A percentile compares a stretch with the other conserved stretches of the same genome.
phyloP scores from a whole-genome alignment of 2,329 filamentous ascomycete genomes.

The Mollisia scopiformis region DNA sequence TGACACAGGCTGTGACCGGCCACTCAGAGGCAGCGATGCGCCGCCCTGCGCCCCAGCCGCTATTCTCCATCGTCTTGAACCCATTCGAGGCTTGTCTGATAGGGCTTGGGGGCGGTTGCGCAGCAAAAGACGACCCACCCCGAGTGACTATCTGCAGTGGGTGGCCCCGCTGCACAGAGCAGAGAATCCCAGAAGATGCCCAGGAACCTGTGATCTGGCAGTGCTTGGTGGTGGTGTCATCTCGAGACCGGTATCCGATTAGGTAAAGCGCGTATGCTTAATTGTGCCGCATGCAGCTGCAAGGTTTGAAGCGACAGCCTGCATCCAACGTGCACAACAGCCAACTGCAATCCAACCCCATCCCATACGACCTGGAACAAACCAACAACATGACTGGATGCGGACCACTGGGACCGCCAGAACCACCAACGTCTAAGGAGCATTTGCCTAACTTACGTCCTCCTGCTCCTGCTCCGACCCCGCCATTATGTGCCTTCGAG shows the following conservation, averaged over 20 bases:
- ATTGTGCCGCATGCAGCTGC: background rate
- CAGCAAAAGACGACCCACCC: background rate
- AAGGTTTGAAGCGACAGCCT: background rate
- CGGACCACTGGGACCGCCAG: too few species aligned
- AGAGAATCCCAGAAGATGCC: too few species aligned
- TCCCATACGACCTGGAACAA: too few species aligned
- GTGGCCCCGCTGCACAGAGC: background rate
- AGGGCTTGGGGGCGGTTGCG: background rate
- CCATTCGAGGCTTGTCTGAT: background rate
- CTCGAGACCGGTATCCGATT: background rate
- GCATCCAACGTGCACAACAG: too few species aligned
- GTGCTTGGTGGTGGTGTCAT: background rate
- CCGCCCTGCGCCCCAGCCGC: background rate
- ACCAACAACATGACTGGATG: background rate
- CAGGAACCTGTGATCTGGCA: too few species aligned
- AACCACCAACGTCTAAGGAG: too few species aligned
- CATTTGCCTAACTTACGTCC: too few species aligned
- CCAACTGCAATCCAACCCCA: too few species aligned
- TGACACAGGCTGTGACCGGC: background rate
- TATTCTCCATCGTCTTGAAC: background rate
- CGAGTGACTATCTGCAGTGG: too few species aligned
- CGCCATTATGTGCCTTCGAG: background rate
- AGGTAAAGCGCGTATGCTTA: background rate
- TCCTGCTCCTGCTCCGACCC: background rate
- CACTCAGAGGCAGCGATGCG: background rate